Evolutionary conservation across 108 stramenopile genomes (phyloP), one percentile per base, ranked within the genome.

Genomic region (Cylindrotheca closterium): DNA sequence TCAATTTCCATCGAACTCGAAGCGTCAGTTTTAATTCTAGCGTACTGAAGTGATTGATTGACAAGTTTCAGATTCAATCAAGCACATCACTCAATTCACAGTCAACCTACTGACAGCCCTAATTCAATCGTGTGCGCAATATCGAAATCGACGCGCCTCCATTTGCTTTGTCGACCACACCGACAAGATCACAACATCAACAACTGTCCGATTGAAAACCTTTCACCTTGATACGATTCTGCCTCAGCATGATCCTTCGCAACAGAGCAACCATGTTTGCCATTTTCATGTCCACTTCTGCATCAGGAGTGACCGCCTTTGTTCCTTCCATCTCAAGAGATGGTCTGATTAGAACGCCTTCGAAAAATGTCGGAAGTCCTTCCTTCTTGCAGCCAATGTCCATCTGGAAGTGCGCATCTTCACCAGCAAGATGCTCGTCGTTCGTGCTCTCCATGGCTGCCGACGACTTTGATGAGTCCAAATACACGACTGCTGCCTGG

Each of bases 401-500:
- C 33, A 15, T 27, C 50, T 1, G 18, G 22, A 4, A 18, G 17
- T 21, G 21, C 18, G 4, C 50, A 30, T 51, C 47, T 32, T 24
- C 17, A 29, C 19, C 0, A 18, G 2, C 29, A 50, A 49, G 50
- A 19, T 50, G 29, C 24, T 50, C 34, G 8, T 27, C 24, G 48
- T 19, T 37, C 15, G 49, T 65, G 4, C 60, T 81, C 58, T 59
- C 46, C 26, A 80, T 78, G 82, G 63, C 89, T 4, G 37, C 79
- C 8, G 79, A 86, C 19, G 82, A 92, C 59, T 93, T 93, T 58
- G 75, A 86, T 48, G 70, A 86, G 63, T 50, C 71, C 5, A 80
- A 84, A 30, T 93, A 93, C 67, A 93, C 92, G 21, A 85, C 89
- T 45, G 86, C 92, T 1, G 92, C 88, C 1, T 93, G 87, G 83